phyloP scores from a whole-genome alignment of 306 rosid genomes.

The Begonia masoniana region DNA sequence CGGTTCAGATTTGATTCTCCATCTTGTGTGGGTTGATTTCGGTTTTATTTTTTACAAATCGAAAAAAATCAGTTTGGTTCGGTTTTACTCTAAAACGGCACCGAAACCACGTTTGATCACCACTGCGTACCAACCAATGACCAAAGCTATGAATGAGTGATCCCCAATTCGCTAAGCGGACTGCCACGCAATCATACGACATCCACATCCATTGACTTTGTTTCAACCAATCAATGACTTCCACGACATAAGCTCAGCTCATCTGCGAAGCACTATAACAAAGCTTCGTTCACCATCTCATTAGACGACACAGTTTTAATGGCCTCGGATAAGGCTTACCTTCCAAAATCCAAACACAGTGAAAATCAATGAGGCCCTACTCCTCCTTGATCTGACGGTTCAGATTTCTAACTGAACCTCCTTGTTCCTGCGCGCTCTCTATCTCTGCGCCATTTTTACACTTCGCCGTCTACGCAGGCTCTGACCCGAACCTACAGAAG shows the following conservation, averaged over 20 bases:
- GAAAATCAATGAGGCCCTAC: not conserved
- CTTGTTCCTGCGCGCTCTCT: slow-evolving; percentile 6
- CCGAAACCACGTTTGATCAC: too few species aligned
- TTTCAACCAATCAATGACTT: not conserved
- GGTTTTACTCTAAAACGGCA: too few species aligned
- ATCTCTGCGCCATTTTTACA: not conserved
- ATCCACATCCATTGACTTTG: not conserved
- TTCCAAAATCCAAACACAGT: not conserved
- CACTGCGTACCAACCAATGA: too few species aligned
- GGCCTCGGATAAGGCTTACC: slow-evolving; percentile 13
- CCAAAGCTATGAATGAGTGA: not conserved
- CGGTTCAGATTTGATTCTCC: too few species aligned
- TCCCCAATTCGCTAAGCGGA: not conserved
- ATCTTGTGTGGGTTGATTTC: too few species aligned
- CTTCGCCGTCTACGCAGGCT: slow-evolving; percentile 6
- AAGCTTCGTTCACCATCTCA: not conserved
- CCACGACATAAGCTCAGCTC: not conserved
- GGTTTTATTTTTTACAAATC: too few species aligned
- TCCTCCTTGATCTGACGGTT: slow-evolving; percentile 41
- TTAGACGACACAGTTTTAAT: not conserved
- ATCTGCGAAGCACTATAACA: not conserved
- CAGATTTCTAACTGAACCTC: slow-evolving; percentile 9
- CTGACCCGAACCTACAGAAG: too few species aligned
- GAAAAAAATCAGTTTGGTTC: too few species aligned
- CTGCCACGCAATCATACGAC: not conserved